Base-by-base conservation (phyloP, 2,329 filamentous ascomycete species). In the Knoxdaviesia capensis region DNA sequence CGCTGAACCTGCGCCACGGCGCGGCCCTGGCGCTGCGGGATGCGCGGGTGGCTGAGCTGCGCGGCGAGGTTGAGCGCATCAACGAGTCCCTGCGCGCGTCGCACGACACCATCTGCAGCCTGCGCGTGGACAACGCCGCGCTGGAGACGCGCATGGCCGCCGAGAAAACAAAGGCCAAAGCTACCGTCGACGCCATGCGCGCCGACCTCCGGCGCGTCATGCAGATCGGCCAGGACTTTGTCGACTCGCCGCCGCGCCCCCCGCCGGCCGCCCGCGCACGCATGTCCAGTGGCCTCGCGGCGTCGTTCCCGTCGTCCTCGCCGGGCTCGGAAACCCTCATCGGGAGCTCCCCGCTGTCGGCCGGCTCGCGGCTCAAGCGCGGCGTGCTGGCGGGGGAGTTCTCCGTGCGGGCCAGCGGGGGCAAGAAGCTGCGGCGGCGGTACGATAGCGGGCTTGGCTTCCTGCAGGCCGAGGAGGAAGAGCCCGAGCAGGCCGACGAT, bases 401-500 rank as follows among this genome's bases (percentile, higher is more conserved):
- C 20, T 20, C 20, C 3, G 2, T 20, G 2, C 20, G 20, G 20
- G 20, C 20, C 20, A 58, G 52, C 20, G 9, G 8, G 20, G n/a
- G 5, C 30, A 59, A 47, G 48, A 69, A 63, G 56, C 20, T 20
- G 20, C 58, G 59, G 45, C 62, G 67, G 45, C 59, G 62, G 44
- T 62, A 65, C 47, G 71, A 75, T 51, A 72, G 68, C 42, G 71
- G 70, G 0, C 50, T 75, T 40, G 69, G 68, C 0, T 57, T 75
- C 29, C 47, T 73, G 52, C 68, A 70, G 31, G 69, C 74, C 50
- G 68, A 71, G 34, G 64, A 65, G 42, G 53, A 59, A 11, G 57
- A 59, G 32, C 3, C 34, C 34, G 11, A 20, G 20, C 20, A 20
- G 20, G 20, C 20, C 20, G 20, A 20, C 20, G 20, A 3, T 20